Evolutionary conservation across 202 grass and related monocot species (phyloP), one percentile per base, ranked within the genome.

Genomic region (Schoenoplectus tabernaemontani): DNA sequence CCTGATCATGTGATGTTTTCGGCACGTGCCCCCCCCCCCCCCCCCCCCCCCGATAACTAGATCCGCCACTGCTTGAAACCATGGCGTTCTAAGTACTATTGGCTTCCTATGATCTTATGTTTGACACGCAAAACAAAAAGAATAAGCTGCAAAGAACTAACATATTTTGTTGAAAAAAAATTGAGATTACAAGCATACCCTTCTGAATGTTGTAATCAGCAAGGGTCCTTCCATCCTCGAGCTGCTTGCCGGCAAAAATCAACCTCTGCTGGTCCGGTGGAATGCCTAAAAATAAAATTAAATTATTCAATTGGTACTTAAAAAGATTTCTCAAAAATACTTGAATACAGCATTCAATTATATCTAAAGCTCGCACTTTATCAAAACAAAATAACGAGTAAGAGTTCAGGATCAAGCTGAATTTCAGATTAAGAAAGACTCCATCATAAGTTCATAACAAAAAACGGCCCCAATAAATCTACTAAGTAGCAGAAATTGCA

Each of bases 141-240:
- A 37, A 37, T 1, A 4, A 37, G 36, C 36, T 37, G 4, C 36
- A 37, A 13, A 13, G n/a, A n/a, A n/a, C n/a, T n/a, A n/a, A n/a
- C n/a, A n/a, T n/a, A n/a, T n/a, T n/a, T n/a, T n/a, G n/a, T n/a
- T n/a, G n/a, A n/a, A 67, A 22, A 16, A 33, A 64, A 64, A 17
- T 7, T 26, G 6, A 38, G 13, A 15, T 22, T 9, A 3, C 3
- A 67, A 68, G 1, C n/a, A 42, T 22, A 83, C 85, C 86, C 89
- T 96, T 96, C 84, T 96, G 93, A 73, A 96, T 96, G 88, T 93
- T 96, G 85, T 96, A 96, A 82, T 96, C 93, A 15, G 90, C 93
- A 0, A 96, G 84, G 10, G 93, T 96, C 77, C 90, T 86, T 17
- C 93, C 93, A 67, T 96, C 93, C 66, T 96, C 90, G 7, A 96